phyloP scores from a whole-genome alignment of 75 land plant genomes.

The Picea glauca region DNA sequence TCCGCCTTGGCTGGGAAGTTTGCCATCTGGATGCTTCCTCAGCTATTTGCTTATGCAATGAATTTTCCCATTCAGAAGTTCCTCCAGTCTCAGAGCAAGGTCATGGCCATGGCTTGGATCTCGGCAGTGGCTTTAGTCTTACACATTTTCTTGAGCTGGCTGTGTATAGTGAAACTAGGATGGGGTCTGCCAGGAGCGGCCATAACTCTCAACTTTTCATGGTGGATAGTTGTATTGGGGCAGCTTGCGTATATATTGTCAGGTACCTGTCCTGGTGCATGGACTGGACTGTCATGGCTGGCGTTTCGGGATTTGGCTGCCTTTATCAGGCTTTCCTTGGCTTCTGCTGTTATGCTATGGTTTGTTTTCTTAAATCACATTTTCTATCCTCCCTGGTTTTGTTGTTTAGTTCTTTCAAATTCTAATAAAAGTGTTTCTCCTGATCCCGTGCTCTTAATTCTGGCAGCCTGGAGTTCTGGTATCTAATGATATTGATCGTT shows the following conservation, averaged over 20 bases:
- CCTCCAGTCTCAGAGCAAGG: slow-evolving; percentile 24
- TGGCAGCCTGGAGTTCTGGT: slow-evolving; percentile 87
- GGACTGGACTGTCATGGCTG: slow-evolving; percentile 22
- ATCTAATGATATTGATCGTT: slow-evolving; percentile 53
- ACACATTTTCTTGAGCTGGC: slow-evolving; percentile 27
- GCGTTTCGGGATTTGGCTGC: slow-evolving; percentile 16
- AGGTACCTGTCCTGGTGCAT: slow-evolving; percentile 14
- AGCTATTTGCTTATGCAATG: slow-evolving; percentile 57
- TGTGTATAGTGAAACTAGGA: slow-evolving; percentile 13
- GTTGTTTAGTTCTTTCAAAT: background rate
- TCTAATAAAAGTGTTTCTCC: no score
- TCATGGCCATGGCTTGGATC: slow-evolving; percentile 26
- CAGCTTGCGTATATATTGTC: slow-evolving; percentile 16
- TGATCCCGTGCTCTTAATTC: no score
- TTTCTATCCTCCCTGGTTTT: background rate
- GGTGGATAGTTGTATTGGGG: slow-evolving; percentile 20
- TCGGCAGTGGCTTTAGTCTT: slow-evolving; percentile 9
- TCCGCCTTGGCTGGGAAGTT: slow-evolving; percentile 52
- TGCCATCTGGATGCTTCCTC: slow-evolving; percentile 59
- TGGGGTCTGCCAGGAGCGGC: slow-evolving; percentile 26
- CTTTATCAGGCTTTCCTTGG: slow-evolving; percentile 19
- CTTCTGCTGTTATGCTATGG: slow-evolving; percentile 29
- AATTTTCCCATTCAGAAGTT: slow-evolving; percentile 69
- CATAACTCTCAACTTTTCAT: slow-evolving; percentile 17
- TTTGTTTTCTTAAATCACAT: background rate